phyloP scores from a whole-genome alignment of 495 filamentous ascomycete genomes.

The Penicillium crystallinum region DNA sequence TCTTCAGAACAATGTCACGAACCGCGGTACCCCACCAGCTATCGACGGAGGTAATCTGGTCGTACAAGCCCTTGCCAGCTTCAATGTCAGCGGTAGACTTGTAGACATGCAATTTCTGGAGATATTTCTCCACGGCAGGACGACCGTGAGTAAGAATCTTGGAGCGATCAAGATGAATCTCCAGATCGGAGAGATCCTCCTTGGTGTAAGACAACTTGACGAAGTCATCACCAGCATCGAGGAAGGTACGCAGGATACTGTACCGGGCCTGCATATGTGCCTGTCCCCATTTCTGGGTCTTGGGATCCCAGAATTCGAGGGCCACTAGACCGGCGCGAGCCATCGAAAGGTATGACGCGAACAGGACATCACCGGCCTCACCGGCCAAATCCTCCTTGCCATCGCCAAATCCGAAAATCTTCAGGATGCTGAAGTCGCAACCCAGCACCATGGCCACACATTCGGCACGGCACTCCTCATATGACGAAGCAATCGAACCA shows the following conservation, averaged over 20 bases:
- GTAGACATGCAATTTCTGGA: conserved; percentile 88
- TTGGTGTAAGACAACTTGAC: conserved; percentile 69
- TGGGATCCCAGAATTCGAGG: conserved; percentile 84
- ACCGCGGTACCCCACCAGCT: conserved; percentile 76
- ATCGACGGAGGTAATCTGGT: conserved; percentile 73
- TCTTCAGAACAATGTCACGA: conserved; percentile 70
- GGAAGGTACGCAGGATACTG: conserved; percentile 81
- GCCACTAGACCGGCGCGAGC: conserved; percentile 80
- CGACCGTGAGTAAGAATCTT: conserved; percentile 72
- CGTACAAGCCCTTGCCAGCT: conserved; percentile 69
- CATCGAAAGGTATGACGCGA: conserved; percentile 83
- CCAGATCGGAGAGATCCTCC: conserved; percentile 74
- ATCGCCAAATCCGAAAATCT: conserved; percentile 88
- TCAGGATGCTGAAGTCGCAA: conserved; percentile 81
- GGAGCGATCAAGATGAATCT: conserved; percentile 70
- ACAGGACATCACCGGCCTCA: conserved; percentile 80
- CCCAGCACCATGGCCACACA: conserved; percentile 90
- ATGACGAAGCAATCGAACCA: conserved; percentile 75
- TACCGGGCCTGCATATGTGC: conserved; percentile 93
- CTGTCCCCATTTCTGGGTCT: conserved; percentile 87
- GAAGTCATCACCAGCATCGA: conserved; percentile 77
- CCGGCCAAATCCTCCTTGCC: conserved; percentile 63
- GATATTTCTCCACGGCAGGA: conserved; percentile 76
- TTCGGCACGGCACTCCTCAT: conserved; percentile 81
- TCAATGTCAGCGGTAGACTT: conserved; percentile 85